These are phyloP conservation scores for Ochromonas danica DNA, from an alignment of 108 stramenopile genomes.

Conservation along the genomic window DNA sequence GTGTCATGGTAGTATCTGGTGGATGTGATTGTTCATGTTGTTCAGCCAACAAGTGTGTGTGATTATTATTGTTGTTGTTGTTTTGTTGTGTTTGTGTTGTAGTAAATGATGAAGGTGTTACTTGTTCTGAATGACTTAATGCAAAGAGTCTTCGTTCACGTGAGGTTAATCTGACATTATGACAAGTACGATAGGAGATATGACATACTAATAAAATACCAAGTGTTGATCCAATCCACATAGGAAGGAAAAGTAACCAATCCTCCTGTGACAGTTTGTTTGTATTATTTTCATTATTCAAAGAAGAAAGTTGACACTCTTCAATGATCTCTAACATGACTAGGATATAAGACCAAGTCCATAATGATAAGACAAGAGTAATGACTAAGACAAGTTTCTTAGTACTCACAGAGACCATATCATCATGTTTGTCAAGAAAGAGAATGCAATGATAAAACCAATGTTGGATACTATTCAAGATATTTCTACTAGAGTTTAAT, in stretches of 20 bases:
- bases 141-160: neutral
- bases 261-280: neutral
- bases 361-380: neutral
- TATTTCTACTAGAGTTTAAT: too few relatives aligned
- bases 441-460: too few relatives aligned
- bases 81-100: too few relatives aligned
- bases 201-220: neutral
- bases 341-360: neutral
- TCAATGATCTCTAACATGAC: neutral
- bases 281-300: too few relatives aligned
- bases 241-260: neutral
- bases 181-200: neutral
- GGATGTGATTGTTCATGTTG: too few relatives aligned
- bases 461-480: too few relatives aligned
- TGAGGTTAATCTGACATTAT: neutral
- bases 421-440: neutral
- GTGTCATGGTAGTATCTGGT: neutral
- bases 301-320: too few relatives aligned
- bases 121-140: neutral
- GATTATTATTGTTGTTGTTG: too few relatives aligned
- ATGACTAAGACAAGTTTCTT: neutral
- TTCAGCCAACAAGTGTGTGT: too few relatives aligned
- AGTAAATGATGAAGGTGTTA: too few relatives aligned
- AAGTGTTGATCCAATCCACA: slow-evolving; percentile 11
- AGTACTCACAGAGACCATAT: neutral